A percentile compares a stretch with the other conserved stretches of the same genome.
phyloP scores from a whole-genome alignment of 1,284 basidiomycete species.

The Moesziomyces antarcticus region DNA sequence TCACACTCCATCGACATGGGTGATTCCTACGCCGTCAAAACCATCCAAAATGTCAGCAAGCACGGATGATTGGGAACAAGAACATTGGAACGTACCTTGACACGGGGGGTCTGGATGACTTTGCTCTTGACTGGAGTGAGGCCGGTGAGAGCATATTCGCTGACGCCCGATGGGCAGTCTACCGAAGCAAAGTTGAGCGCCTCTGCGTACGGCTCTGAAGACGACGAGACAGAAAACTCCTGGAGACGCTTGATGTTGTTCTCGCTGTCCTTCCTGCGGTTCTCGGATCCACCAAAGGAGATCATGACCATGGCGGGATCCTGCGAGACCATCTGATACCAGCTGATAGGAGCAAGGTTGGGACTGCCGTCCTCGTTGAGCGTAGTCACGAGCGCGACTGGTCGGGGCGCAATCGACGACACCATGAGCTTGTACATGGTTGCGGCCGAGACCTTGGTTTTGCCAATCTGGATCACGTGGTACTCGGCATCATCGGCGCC shows the following conservation, averaged over 20 bases:
- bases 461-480: slow-evolving; percentile 50
- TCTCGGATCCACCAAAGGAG: slow-evolving; percentile 48
- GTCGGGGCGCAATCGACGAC: slow-evolving; percentile 54
- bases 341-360: slow-evolving; percentile 56
- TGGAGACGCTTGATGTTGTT: slow-evolving; percentile 48
- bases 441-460: slow-evolving; percentile 38
- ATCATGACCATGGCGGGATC: slow-evolving; percentile 60
- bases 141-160: slow-evolving; percentile 53
- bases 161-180: slow-evolving; percentile 46
- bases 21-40: slow-evolving; percentile 19
- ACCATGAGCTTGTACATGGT: slow-evolving; percentile 59
- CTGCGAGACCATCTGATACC: slow-evolving; percentile 61
- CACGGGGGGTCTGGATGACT: slow-evolving; percentile 45
- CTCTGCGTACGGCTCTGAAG: slow-evolving; percentile 55
- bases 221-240: slow-evolving; percentile 50
- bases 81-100: slow-evolving; percentile 27
- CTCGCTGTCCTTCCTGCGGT: slow-evolving; percentile 55
- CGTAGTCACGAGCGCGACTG: slow-evolving; percentile 57
- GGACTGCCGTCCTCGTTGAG: slow-evolving; percentile 45
- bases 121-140: slow-evolving; percentile 57
- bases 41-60: background rate
- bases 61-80: background rate
- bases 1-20: slow-evolving; percentile 60
- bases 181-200: slow-evolving; percentile 60
- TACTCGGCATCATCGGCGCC: slow-evolving; percentile 36